Percentiles rank a stretch among this genome's conserved stretches.
Evolutionary conservation across 129 eudicot species (phyloP).

Genomic region (Arctium minus): DNA sequence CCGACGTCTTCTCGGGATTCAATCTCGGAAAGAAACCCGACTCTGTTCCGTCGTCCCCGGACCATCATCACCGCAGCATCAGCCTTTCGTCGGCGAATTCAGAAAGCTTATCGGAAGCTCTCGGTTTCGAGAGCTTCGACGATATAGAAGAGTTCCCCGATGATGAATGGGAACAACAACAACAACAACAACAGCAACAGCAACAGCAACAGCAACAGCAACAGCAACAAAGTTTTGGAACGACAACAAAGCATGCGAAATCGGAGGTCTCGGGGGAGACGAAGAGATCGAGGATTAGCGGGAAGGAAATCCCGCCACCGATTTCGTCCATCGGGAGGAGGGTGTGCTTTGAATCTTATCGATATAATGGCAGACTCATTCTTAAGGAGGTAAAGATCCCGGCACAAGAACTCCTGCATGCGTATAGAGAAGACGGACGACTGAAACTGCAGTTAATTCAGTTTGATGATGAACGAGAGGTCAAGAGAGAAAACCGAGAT

Average conservation of each 20-base stretch:
- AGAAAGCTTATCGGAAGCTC: conserved; percentile 61
- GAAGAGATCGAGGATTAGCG: conserved; percentile 36
- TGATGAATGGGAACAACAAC: conserved; percentile 19
- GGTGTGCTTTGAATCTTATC: conserved; percentile 65
- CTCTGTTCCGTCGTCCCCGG: conserved; percentile 11
- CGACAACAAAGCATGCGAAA: conserved; percentile 8
- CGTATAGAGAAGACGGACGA: conserved; percentile 78
- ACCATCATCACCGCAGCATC: conserved; percentile 31
- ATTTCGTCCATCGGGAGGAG: conserved; percentile 69
- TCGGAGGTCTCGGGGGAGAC: conserved; percentile 3
- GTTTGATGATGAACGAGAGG: conserved; percentile 51
- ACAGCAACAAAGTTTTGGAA: not conserved
- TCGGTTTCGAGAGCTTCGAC: conserved; percentile 75
- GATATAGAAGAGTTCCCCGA: conserved; percentile 36
- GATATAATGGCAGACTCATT: conserved; percentile 71
- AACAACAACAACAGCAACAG: not conserved
- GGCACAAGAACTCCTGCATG: conserved; percentile 59
- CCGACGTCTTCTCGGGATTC: conserved; percentile 40
- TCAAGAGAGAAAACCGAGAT: conserved; percentile 25
- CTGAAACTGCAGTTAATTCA: conserved; percentile 58
- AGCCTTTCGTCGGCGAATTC: conserved; percentile 48
- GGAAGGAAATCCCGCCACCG: conserved; percentile 72
- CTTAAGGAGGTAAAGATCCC: conserved; percentile 67
- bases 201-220: not conserved
- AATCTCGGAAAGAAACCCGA: conserved; percentile 39